Base-by-base conservation (phyloP, 257 asterid species). In the Lycium barbarum region DNA sequence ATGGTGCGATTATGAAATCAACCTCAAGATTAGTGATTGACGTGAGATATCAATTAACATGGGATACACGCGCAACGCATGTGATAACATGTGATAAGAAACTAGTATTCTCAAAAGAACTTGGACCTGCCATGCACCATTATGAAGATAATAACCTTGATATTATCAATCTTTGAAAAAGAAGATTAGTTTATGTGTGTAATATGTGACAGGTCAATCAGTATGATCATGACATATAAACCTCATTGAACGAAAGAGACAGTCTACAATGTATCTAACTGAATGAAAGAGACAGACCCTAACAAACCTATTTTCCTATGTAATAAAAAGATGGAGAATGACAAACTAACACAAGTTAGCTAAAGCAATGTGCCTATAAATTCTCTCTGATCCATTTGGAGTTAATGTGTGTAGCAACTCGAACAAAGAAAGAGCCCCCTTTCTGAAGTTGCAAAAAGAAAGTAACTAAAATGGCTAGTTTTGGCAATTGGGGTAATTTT, bases 381-480 rank as follows among this genome's bases (percentile, higher is more conserved):
- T 81, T 36, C 17, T 36, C 5, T 22, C 1, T 11, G 1, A 49
- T 49, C 3, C 4, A 0, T 1, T 2, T 45, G 33, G 55, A 20
- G 35, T 40, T 11, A 2, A 22, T 63, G 7, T 55, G n/a, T 26
- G 53, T 76, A 71, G 63, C 15, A 26, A 2, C 45, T 66, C 4
- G n/a, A 66, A 33, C 45, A 66, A 66, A 66, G 5, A 66, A 33
- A 66, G 1, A 33, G 0, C 2, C 0, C 38, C 22, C 36, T 61
- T 61, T 61, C 36, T 1, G 26, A 3, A 22, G 40, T 63, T 63
- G 40, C 40, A 63, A 63, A 22, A 63, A 63, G 17, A 22, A 26
- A 63, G 8, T 10, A 63, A 9, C 35, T 65, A 55, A 58, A 35
- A 92, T 90, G 96, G 85, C 68, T 58, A 79, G 36, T 0, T 4